Evolutionary conservation across 208 protist genomes (phyloP), one percentile per base, ranked within the genome.

Genomic region (Strigomonas culicis): DNA sequence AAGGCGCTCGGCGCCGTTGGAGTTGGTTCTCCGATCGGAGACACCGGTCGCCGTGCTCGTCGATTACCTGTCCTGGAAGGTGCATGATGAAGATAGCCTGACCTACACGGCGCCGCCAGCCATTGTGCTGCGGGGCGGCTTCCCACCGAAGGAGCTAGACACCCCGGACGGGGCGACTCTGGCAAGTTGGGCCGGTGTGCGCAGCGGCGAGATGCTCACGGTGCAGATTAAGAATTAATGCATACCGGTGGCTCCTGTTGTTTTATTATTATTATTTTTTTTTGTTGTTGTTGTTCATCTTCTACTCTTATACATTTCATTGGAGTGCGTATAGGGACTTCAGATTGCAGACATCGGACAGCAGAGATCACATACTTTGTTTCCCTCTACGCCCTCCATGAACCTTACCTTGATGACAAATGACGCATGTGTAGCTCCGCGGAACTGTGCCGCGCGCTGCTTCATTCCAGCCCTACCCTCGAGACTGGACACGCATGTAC

Each of bases 201-300:
- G 81, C 21, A 88, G 77, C 39, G 81, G 83, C 8, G 88, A 94
- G 49, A 70, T 72, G 28, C 36, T 92, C 25, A 86, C 77, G 61
- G 76, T 92, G 28, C 80, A 79, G 19, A 71, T 87, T 56, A 21
- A 50, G 43, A 32, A 46, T 21, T 62, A 55, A 55, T 27, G 52
- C 22, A 41, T 4, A 24, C 50, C 43, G 4, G 4, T 19, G 34
- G 27, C 59, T 61, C 28, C 32, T 34, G 21, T 58, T 39, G 10
- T 39, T 39, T 39, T 13, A 4, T 10, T 10, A 13, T 39, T 39
- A 13, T 10, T 49, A 3, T 15, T 4, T 49, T 15, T 21, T 3
- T 49, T 15, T 49, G 3, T 15, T 15, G 2, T 24, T 15, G n/a
- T 15, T 49, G 4, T 15, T 15, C 10, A 21, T 2, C 4, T 49